phyloP scores from a whole-genome alignment of 495 filamentous ascomycete species.

The Aspergillus baeticus region DNA sequence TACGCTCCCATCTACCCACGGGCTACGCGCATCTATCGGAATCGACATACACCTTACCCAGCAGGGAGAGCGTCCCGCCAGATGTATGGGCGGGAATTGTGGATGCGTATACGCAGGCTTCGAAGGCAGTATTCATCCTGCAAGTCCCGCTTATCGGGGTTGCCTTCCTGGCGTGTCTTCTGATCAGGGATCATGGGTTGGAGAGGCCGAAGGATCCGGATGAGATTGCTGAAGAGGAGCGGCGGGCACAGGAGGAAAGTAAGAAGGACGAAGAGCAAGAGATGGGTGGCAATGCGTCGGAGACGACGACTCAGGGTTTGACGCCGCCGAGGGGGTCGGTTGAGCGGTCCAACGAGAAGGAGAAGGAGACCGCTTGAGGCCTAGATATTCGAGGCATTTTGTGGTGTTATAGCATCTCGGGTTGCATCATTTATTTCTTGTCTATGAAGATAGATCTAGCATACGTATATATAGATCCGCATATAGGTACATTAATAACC shows the following conservation, averaged over 20 bases:
- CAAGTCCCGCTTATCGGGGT: slow-evolving; percentile 55
- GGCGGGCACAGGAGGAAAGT: slow-evolving; percentile 15
- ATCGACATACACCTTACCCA: slow-evolving; percentile 43
- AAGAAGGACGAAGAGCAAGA: neutral
- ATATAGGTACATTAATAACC: too few relatives aligned
- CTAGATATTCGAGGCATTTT: too few relatives aligned
- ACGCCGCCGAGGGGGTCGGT: neutral
- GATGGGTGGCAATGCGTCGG: neutral
- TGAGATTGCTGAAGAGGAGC: slow-evolving; percentile 35
- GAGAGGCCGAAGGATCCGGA: slow-evolving; percentile 47
- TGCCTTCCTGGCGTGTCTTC: slow-evolving; percentile 49
- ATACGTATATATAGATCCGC: too few relatives aligned
- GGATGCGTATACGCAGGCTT: slow-evolving; percentile 50
- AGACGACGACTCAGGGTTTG: neutral
- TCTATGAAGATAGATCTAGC: too few relatives aligned
- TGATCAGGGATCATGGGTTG: slow-evolving; percentile 55
- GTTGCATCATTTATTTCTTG: too few relatives aligned
- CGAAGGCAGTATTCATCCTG: slow-evolving; percentile 52
- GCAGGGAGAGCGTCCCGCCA: slow-evolving; percentile 27
- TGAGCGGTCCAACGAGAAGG: neutral
- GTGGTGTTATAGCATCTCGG: too few relatives aligned
- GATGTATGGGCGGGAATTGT: slow-evolving; percentile 43
- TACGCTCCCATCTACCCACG: slow-evolving; percentile 45
- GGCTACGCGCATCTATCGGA: slow-evolving; percentile 40
- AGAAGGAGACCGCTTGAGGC: neutral